phyloP scores from a whole-genome alignment of 345 rosid species.

The Arabis alpina region DNA sequence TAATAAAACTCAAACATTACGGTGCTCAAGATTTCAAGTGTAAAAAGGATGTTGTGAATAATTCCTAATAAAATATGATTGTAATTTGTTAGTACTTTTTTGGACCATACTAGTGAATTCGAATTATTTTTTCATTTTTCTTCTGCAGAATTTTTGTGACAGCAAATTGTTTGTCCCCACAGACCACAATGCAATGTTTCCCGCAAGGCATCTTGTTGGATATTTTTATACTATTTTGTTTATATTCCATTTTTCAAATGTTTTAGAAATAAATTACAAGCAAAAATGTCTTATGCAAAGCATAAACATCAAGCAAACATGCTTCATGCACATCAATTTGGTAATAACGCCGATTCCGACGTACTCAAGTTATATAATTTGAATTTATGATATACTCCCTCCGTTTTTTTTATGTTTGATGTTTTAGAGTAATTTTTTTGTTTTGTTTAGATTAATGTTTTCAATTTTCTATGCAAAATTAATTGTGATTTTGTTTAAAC shows the following conservation, averaged over 20 bases:
- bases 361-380: background rate
- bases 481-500: no score
- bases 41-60: background rate
- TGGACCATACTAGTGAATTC: slow-evolving; percentile 30
- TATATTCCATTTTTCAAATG: background rate
- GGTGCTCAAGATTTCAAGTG: slow-evolving; percentile 12
- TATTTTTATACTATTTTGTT: background rate
- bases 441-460: no score
- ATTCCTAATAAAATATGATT: background rate
- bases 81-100: slow-evolving; percentile 26
- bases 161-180: slow-evolving; percentile 40
- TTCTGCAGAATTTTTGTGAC: slow-evolving; percentile 21
- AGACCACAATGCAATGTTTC: slow-evolving; percentile 36
- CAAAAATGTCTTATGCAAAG: no score
- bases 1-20: slow-evolving; percentile 9
- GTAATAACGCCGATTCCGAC: background rate
- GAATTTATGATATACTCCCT: no score
- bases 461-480: no score
- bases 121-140: slow-evolving; percentile 23
- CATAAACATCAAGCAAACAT: no score
- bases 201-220: slow-evolving; percentile 29
- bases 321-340: background rate
- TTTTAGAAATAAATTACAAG: background rate
- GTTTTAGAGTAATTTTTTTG: no score
- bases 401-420: no score